Conservation (phyloP, 352 stramenopile species). For the Phytophthora melonis region DNA sequence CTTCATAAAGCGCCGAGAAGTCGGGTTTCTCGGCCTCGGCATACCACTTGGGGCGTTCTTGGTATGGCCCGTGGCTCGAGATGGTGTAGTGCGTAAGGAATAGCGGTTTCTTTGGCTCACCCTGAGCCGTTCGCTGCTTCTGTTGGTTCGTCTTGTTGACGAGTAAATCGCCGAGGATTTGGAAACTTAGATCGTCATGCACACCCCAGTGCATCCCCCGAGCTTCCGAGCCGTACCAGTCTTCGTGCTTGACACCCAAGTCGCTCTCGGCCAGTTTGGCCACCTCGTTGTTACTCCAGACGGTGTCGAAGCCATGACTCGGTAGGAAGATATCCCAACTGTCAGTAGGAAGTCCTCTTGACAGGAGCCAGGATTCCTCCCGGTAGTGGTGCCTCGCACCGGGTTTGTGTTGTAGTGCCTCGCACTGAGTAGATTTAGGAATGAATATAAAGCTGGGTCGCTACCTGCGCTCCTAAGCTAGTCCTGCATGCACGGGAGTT, state of each 20-base stretch:
- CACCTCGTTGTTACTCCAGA: conserved; percentile 43
- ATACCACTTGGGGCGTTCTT: conserved; percentile 44
- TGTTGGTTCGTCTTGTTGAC: conserved; percentile 49
- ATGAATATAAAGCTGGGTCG: not conserved
- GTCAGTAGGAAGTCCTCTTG: no score
- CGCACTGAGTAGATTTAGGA: not conserved
- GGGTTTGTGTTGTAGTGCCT: not conserved
- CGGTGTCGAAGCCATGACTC: conserved; percentile 52
- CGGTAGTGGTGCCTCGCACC: no score
- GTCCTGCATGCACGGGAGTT: not conserved
- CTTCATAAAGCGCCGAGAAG: conserved; percentile 52
- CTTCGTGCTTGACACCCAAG: conserved; percentile 36
- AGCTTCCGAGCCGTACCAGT: conserved; percentile 33
- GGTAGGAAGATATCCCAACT: conserved; percentile 53
- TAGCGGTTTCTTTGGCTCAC: conserved; percentile 40
- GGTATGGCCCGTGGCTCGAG: conserved; percentile 49
- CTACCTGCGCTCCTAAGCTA: not conserved
- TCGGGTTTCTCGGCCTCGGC: conserved; percentile 44
- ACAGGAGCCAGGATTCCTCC: no score
- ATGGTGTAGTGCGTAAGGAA: conserved; percentile 69
- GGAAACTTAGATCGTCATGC: conserved; percentile 53
- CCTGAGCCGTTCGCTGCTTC: conserved; percentile 9
- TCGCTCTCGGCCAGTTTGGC: conserved; percentile 40
- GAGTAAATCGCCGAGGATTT: conserved; percentile 53
- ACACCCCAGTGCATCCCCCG: conserved; percentile 40